Conservation (phyloP, 331 rosid species). For the Acacia concinna region DNA sequence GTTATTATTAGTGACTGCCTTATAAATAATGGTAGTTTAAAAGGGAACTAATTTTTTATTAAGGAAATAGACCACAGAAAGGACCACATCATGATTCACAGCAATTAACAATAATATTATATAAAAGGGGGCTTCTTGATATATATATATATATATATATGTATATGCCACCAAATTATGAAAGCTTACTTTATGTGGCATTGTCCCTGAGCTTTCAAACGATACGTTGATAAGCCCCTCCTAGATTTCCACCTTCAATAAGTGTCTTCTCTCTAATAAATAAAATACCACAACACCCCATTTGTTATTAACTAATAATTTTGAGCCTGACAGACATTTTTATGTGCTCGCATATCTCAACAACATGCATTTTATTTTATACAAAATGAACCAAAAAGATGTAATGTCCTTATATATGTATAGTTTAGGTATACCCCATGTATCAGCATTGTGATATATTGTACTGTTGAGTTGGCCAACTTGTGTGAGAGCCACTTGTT, state of each 20-base stretch:
- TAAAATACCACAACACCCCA: neutral
- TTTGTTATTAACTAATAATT: neutral
- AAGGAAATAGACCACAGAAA: neutral
- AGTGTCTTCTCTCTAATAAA: neutral
- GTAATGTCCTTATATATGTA: neutral
- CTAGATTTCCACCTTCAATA: slow-evolving; percentile 3
- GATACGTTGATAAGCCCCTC: neutral
- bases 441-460: neutral
- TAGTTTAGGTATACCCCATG: neutral
- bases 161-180: neutral
- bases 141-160: too few species aligned
- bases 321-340: neutral
- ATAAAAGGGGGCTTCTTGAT: neutral
- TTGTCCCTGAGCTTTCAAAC: neutral
- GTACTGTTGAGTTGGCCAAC: neutral
- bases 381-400: neutral
- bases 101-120: neutral
- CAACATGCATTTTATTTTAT: neutral
- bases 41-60: too few species aligned
- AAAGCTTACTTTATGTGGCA: neutral
- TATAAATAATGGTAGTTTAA: too few species aligned
- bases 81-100: neutral
- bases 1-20: too few species aligned
- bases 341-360: neutral
- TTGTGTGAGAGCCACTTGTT: slow-evolving; percentile 15